A percentile compares a stretch with the other conserved stretches of the same genome.
These are phyloP conservation scores for Auriscalpium vulgare DNA, from an alignment of 768 basidiomycete genomes.

Conservation along the genomic window DNA sequence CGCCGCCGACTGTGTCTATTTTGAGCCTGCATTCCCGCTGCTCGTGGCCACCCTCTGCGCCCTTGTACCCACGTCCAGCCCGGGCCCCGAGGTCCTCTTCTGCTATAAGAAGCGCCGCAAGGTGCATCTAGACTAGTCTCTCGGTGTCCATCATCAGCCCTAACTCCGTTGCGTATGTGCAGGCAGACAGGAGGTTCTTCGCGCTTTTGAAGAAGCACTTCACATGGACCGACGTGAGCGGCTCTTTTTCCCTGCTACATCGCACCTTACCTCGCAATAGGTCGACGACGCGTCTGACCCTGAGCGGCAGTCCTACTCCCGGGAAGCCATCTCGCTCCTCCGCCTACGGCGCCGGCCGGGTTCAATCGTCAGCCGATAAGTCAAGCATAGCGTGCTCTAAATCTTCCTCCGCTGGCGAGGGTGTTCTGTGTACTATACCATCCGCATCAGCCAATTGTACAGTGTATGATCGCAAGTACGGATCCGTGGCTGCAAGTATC, in stretches of 20 bases:
- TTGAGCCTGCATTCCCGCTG: slow-evolving; percentile 86
- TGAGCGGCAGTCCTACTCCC: slow-evolving; percentile 43
- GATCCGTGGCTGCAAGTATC: no score
- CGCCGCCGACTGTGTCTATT: slow-evolving; percentile 94
- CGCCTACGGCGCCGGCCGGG: slow-evolving; percentile 25
- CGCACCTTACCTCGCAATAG: slow-evolving; percentile 24
- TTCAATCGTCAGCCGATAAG: no score
- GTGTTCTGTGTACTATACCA: no score
- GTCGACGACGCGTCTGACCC: slow-evolving; percentile 50
- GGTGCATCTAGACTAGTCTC: slow-evolving; percentile 29
- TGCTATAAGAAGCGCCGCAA: slow-evolving; percentile 93
- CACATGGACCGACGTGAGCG: slow-evolving; percentile 54
- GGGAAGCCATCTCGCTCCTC: slow-evolving; percentile 63
- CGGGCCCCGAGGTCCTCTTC: slow-evolving; percentile 62
- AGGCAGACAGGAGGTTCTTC: slow-evolving; percentile 91
- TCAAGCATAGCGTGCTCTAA: no score
- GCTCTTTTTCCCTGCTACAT: background rate
- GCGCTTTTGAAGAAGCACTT: slow-evolving; percentile 70
- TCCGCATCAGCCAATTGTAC: no score
- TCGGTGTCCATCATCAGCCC: background rate
- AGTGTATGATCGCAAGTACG: no score
- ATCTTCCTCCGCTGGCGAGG: no score
- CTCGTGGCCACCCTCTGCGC: slow-evolving; percentile 72
- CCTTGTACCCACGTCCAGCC: slow-evolving; percentile 33
- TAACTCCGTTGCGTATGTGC: background rate